These are phyloP conservation scores for Mucor plumbeus DNA, from an alignment of 371 early-diverging fungal genomes.

Conservation along the genomic window DNA sequence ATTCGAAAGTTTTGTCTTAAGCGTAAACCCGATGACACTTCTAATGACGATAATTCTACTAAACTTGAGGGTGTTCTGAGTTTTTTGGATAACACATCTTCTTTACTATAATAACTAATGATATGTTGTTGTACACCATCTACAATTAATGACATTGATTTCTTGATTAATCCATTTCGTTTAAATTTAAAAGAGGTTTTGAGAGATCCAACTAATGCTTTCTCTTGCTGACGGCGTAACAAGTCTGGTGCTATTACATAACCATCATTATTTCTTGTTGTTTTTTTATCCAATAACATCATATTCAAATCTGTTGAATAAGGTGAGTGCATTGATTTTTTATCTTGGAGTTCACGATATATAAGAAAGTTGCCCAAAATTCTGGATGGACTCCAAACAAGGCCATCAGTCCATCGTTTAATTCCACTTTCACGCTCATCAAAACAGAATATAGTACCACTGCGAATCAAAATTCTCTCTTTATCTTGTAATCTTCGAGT, in stretches of 20 bases:
- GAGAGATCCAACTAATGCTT: slow-evolving; percentile 55
- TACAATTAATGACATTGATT: slow-evolving; percentile 76
- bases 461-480: slow-evolving; percentile 60
- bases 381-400: slow-evolving; percentile 68
- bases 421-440: slow-evolving; percentile 73
- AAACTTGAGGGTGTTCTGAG: slow-evolving; percentile 55
- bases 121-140: slow-evolving; percentile 77
- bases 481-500: slow-evolving; percentile 62
- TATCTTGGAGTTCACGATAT: slow-evolving; percentile 59
- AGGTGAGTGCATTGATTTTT: slow-evolving; percentile 19
- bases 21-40: slow-evolving; percentile 50
- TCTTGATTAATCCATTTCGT: slow-evolving; percentile 79
- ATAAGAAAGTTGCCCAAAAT: slow-evolving; percentile 61
- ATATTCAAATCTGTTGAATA: slow-evolving; percentile 6
- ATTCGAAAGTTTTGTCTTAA: slow-evolving; percentile 52
- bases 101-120: slow-evolving; percentile 79
- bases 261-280: slow-evolving; percentile 3
- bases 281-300: background rate
- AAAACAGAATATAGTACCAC: slow-evolving; percentile 75
- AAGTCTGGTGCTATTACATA: slow-evolving; percentile 15
- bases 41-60: slow-evolving; percentile 42
- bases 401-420: slow-evolving; percentile 75
- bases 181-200: slow-evolving; percentile 66
- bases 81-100: slow-evolving; percentile 61
- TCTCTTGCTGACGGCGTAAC: slow-evolving; percentile 34